These are phyloP conservation scores for Aspergillus baeticus DNA, from an alignment of 495 filamentous ascomycete species.

Conservation along the genomic window DNA sequence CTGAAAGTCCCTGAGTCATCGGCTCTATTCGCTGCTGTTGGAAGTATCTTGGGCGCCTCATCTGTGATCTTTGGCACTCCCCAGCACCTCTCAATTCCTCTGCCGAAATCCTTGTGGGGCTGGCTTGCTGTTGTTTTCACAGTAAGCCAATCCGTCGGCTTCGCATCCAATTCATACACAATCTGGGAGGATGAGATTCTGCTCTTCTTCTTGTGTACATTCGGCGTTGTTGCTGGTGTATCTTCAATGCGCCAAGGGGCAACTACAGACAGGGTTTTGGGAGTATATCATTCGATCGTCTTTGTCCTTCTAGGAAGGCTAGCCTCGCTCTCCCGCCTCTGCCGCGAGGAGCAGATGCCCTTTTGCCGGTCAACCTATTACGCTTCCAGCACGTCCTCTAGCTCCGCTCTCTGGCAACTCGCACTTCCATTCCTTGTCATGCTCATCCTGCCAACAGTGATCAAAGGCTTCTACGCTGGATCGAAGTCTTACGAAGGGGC, in stretches of 20 bases:
- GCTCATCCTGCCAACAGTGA: conserved; percentile 70
- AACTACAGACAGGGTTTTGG: conserved; percentile 63
- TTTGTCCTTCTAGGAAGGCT: conserved; percentile 81
- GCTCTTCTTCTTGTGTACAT: conserved; percentile 87
- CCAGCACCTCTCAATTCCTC: conserved; percentile 49
- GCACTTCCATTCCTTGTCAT: conserved; percentile 72
- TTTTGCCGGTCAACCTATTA: conserved; percentile 96
- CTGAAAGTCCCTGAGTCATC: conserved; percentile 29
- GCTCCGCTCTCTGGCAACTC: conserved; percentile 89
- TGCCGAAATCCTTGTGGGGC: conserved; percentile 84
- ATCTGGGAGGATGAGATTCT: conserved; percentile 98
- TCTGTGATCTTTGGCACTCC: conserved; percentile 52
- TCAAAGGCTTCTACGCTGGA: conserved; percentile 72
- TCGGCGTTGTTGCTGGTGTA: conserved; percentile 70
- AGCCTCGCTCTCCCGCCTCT: conserved; percentile 87
- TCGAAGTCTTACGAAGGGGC: conserved; percentile 84
- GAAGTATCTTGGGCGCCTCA: conserved; percentile 61
- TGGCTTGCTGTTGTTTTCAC: conserved; percentile 82
- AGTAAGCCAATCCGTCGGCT: conserved; percentile 78
- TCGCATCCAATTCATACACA: conserved; percentile 96
- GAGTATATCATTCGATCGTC: conserved; percentile 76
- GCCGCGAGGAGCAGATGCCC: conserved; percentile 97
- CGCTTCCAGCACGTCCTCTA: conserved; percentile 84
- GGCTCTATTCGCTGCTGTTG: conserved; percentile 52
- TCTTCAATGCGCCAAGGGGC: conserved; percentile 69